These are phyloP conservation scores for Monilinia aucupariae DNA, from an alignment of 2,329 filamentous ascomycete genomes.

Conservation along the genomic window DNA sequence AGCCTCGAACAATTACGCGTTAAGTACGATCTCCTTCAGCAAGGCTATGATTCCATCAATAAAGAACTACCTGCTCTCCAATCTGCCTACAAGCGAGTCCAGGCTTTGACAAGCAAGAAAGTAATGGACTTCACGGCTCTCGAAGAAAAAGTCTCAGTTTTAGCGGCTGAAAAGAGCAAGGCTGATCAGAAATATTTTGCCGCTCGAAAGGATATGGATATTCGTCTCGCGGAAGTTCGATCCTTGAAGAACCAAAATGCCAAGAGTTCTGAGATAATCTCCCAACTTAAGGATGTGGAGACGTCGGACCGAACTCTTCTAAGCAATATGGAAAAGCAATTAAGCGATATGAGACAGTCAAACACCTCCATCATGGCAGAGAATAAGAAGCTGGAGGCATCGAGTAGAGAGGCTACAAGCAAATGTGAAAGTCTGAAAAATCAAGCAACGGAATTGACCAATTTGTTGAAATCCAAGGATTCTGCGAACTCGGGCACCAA, in stretches of 20 bases:
- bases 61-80: constrained; percentile 86
- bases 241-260: constrained; percentile 74
- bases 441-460: constrained; percentile 72
- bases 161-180: constrained; percentile 86
- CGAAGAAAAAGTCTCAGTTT: constrained; percentile 70
- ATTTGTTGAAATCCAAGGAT: constrained; percentile 71
- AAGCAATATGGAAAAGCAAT: constrained; percentile 84
- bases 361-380: constrained; percentile 66
- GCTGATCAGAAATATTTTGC: constrained; percentile 98
- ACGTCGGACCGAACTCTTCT: constrained; percentile 68
- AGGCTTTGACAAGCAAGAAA: constrained; percentile 79
- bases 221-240: constrained; percentile 73
- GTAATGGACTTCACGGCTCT: constrained; percentile 67
- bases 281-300: constrained; percentile 88
- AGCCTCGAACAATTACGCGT: constrained; percentile 65
- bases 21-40: constrained; percentile 69
- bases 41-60: constrained; percentile 77
- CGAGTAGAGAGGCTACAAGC: constrained; percentile 63
- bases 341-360: constrained; percentile 74
- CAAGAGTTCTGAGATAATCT: constrained; percentile 89
- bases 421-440: constrained; percentile 66
- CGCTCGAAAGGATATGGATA: constrained; percentile 89
- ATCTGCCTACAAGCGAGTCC: constrained; percentile 83
- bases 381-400: constrained; percentile 68
- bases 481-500: constrained; percentile 46